Evolutionary conservation across 177 flowering plant species (phyloP).

Genomic region (Vitis hybrid): DNA sequence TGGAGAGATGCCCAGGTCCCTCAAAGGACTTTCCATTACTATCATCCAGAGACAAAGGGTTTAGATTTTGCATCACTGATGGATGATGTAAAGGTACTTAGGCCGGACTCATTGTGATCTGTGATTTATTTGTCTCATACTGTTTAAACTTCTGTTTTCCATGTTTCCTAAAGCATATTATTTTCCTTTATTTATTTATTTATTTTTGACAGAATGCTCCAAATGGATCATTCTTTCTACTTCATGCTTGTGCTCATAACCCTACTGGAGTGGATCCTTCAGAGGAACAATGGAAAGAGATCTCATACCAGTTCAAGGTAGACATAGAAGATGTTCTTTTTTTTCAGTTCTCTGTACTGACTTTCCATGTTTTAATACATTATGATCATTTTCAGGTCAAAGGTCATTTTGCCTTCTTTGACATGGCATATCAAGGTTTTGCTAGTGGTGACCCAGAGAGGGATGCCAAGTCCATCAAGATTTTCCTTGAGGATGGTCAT

Average conservation of each 20-base stretch:
- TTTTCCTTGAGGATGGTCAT: conserved; percentile 95
- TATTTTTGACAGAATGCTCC: conserved; percentile 73
- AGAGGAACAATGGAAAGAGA: conserved; percentile 93
- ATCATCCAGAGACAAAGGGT: conserved; percentile 80
- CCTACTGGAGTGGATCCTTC: conserved; percentile 99
- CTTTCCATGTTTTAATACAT: neutral
- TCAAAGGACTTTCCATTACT: conserved; percentile 78
- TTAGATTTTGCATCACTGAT: conserved; percentile 77
- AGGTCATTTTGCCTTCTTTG: conserved; percentile 91
- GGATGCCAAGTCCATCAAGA: conserved; percentile 89
- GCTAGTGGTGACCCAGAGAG: conserved; percentile 95
- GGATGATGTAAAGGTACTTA: conserved; percentile 80
- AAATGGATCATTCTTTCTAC: conserved; percentile 87
- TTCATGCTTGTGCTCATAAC: conserved; percentile 99
- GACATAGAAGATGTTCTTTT: neutral
- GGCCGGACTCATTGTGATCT: neutral
- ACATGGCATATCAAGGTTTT: conserved; percentile 99
- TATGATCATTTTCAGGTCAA: conserved; percentile 50
- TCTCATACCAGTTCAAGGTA: conserved; percentile 83
- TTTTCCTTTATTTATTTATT: neutral
- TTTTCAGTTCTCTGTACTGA: neutral
- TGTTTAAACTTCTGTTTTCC: neutral
- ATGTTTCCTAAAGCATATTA: neutral
- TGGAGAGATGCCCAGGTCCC: conserved; percentile 98
- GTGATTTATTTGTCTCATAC: neutral